Evolutionary conservation across 2,329 filamentous ascomycete species (phyloP), one percentile per base, ranked within the genome.

Genomic region (Aureobasidium sp.): DNA sequence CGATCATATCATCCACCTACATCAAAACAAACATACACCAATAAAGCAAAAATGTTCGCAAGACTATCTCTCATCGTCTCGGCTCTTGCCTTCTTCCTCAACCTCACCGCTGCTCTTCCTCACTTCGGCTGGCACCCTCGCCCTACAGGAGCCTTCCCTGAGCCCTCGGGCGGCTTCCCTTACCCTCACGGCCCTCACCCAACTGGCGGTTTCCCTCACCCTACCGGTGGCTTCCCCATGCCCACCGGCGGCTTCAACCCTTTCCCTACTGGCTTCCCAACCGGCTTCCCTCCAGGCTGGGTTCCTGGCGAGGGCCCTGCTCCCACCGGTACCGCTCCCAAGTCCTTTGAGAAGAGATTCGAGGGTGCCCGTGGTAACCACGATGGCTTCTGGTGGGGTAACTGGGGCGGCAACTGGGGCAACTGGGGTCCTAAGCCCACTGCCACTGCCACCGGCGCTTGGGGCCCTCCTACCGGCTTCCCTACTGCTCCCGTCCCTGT

Each of bases 221-320:
- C 64, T 27, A 48, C 56, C 29, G 59, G 63, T 34, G 59, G 63
- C 26, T 61, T 53, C 34, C 55, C 44, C 26, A 12, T 37, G 2
- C 63, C 62, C 41, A 39, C 53, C 17, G 56, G 48, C 3, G 52
- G 53, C 46, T 39, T 47, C 27, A 47, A 47, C 44, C 20, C 42
- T 15, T 37, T 44, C 42, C 61, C 61, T 23, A 56, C 50, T 10
- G 50, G 59, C n/a, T 46, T 47, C 56, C 44, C 42, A 17, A 29
- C 32, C 17, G 36, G 36, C n/a, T 46, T 50, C 55, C 63, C 64
- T n/a, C 62, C 64, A 34, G 64, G 64, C 32, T 56, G 20, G 32
- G 26, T 62, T 26, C 62, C 64, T 13, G 55, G 56, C 6, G 13
- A 36, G 5, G 37, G 7, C 2, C n/a, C 44, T 10, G 20, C 42